A percentile compares a stretch with the other conserved stretches of the same genome.
Conservation (phyloP, 225 moss, liverwort and hornwort genomes). For the Sphagnum contortum region DNA sequence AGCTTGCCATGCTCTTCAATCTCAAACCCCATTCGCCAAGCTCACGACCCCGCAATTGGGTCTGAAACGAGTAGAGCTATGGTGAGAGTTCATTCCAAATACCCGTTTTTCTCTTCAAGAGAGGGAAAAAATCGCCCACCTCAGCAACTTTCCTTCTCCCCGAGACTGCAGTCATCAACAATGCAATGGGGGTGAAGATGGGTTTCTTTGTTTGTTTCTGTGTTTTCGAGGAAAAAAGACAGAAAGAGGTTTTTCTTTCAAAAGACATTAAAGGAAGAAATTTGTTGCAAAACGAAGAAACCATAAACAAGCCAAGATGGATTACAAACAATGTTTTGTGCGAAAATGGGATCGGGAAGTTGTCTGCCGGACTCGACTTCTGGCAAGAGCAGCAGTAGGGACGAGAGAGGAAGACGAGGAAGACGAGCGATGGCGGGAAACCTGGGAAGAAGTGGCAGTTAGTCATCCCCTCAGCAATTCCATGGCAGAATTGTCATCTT, state of each 20-base stretch:
- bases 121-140: not conserved
- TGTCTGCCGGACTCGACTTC: too few species aligned
- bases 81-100: not conserved
- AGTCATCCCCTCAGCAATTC: not conserved
- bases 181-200: not conserved
- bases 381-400: constrained; percentile 6
- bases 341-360: constrained; percentile 1
- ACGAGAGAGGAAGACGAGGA: constrained; percentile 15
- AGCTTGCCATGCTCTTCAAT: constrained; percentile 48
- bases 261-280: too few species aligned
- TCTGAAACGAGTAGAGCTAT: not conserved
- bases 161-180: not conserved
- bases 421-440: constrained; percentile 29
- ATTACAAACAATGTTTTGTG: constrained; percentile 1
- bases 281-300: not conserved
- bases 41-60: not conserved
- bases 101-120: not conserved
- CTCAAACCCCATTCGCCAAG: constrained; percentile 41
- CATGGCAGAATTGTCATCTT: too few species aligned
- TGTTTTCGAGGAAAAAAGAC: too few species aligned
- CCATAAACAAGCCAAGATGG: not conserved
- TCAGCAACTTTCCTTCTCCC: not conserved
- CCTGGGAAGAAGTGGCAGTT: constrained; percentile 50
- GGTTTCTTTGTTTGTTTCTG: too few species aligned
- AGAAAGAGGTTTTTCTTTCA: too few species aligned